These are phyloP conservation scores for Phytophthora pluvialis DNA, from an alignment of 352 stramenopile genomes.

Conservation along the genomic window DNA sequence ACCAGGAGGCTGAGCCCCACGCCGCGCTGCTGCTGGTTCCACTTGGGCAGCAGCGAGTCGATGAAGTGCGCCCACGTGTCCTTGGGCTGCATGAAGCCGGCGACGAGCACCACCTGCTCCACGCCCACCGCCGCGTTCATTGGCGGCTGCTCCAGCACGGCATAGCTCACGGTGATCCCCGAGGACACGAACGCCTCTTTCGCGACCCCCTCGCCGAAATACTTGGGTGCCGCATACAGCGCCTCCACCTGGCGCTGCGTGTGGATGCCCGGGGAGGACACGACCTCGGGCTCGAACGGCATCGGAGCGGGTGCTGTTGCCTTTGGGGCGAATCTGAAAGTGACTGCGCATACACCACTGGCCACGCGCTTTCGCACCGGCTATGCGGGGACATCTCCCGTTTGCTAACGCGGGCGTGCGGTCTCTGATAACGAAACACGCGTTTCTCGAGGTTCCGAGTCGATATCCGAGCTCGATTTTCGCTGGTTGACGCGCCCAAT, in stretches of 20 bases:
- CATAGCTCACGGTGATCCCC: constrained; percentile 61
- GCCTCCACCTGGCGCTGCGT: constrained; percentile 60
- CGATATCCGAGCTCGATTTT: too few relatives aligned
- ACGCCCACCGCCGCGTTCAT: constrained; percentile 36
- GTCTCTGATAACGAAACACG: too few relatives aligned
- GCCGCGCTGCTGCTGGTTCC: constrained; percentile 30
- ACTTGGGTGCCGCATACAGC: constrained; percentile 49
- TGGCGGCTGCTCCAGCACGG: constrained; percentile 37
- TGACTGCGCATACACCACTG: constrained; percentile 35
- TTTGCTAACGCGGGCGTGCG: too few relatives aligned
- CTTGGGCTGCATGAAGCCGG: constrained; percentile 61
- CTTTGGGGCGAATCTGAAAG: constrained; percentile 21
- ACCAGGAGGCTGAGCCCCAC: constrained; percentile 54
- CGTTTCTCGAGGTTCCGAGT: too few relatives aligned
- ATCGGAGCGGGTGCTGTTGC: constrained; percentile 18
- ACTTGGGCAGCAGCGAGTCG: constrained; percentile 52
- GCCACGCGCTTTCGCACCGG: too few relatives aligned
- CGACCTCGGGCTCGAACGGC: constrained; percentile 30
- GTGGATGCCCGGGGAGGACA: constrained; percentile 38
- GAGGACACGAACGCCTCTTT: constrained; percentile 39
- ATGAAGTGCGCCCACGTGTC: constrained; percentile 63
- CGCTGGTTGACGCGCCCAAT: too few relatives aligned
- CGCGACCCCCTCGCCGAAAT: constrained; percentile 37
- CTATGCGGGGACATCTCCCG: too few relatives aligned
- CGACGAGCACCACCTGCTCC: constrained; percentile 59